Evolutionary conservation across 2,329 filamentous ascomycete species (phyloP), one percentile per base, ranked within the genome.

Genomic region (Arthroderma sp.): DNA sequence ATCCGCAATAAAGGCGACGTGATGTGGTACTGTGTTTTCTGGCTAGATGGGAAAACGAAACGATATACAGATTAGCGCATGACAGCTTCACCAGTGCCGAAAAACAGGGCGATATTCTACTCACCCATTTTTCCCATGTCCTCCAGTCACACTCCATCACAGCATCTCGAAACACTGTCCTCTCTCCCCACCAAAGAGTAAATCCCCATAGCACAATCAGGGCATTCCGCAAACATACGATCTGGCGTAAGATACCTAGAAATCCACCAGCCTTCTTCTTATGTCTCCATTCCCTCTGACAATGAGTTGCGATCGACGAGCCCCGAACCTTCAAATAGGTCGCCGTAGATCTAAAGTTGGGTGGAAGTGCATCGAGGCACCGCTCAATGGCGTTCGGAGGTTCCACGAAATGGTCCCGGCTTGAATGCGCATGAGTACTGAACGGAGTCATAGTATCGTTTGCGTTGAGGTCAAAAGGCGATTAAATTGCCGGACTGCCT

Each of bases 91-190:
- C 38, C 8, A n/a, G 9, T 45, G 22, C 29, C 10, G 27, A 15
- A 41, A 37, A 31, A 4, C 9, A 40, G 7, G 28, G 29, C 6
- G 29, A 32, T 5, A n/a, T 7, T 2, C 28, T 8, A 59, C 69
- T 53, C 71, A 94, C 87, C 88, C 91, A 98, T 63, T 77, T 74
- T 69, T 98, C 91, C 91, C 91, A 98, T 36, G 75, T 75, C 32
- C 77, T 72, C 91, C 91, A 98, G 44, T 75, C 68, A 63, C 91
- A 98, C 42, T 68, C 72, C 45, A 75, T 69, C 10, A 94, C 76
- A 48, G 75, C 79, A 51, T 75, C 76, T 43, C 74, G 71, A 62
- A 93, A 96, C 32, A 82, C 74, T 64, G 76, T 83, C 48, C 83
- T 73, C 68, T 98, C 91, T 1, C 89, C 87, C 78, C 85, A 91